phyloP scores from a whole-genome alignment of 495 filamentous ascomycete genomes.

The Aspergillus homomorphus region DNA sequence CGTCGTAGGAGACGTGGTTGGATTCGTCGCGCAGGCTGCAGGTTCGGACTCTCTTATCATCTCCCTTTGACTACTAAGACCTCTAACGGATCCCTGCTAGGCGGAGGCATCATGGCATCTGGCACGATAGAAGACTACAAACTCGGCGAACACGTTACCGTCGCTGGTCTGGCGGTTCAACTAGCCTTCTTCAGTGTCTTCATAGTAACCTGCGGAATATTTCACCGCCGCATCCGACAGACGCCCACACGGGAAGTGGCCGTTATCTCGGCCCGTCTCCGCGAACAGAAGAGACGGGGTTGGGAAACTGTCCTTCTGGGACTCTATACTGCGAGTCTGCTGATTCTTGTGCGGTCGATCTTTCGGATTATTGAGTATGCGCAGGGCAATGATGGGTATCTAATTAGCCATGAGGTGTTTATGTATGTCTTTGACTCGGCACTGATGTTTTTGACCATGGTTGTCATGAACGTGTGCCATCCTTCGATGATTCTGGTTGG shows the following conservation, averaged over 20 bases:
- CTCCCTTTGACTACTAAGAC: no score
- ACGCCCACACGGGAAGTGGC: constrained; percentile 23
- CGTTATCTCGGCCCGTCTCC: not conserved
- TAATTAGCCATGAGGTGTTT: constrained; percentile 53
- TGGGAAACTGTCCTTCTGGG: constrained; percentile 28
- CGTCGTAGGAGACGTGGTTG: constrained; percentile 20
- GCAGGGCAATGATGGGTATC: constrained; percentile 49
- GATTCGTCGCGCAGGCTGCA: constrained; percentile 12
- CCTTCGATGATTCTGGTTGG: constrained; percentile 12
- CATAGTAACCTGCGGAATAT: constrained; percentile 29
- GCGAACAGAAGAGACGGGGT: constrained; percentile 18
- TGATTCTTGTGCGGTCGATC: constrained; percentile 60
- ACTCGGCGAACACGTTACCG: constrained; percentile 40
- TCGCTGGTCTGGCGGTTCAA: constrained; percentile 40
- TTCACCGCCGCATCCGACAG: constrained; percentile 31
- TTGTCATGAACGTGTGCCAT: constrained; percentile 41
- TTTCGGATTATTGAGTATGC: constrained; percentile 64
- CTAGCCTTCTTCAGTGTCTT: constrained; percentile 45
- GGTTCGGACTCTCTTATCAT: constrained; percentile 4
- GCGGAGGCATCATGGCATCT: constrained; percentile 22
- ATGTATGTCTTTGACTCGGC: constrained; percentile 61
- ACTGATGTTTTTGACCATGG: constrained; percentile 54
- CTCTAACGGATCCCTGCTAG: constrained; percentile 7
- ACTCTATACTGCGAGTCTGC: constrained; percentile 47
- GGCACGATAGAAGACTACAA: constrained; percentile 13